These are phyloP conservation scores for Lepidopterella palustris DNA, from an alignment of 495 filamentous ascomycete genomes.

Conservation along the genomic window DNA sequence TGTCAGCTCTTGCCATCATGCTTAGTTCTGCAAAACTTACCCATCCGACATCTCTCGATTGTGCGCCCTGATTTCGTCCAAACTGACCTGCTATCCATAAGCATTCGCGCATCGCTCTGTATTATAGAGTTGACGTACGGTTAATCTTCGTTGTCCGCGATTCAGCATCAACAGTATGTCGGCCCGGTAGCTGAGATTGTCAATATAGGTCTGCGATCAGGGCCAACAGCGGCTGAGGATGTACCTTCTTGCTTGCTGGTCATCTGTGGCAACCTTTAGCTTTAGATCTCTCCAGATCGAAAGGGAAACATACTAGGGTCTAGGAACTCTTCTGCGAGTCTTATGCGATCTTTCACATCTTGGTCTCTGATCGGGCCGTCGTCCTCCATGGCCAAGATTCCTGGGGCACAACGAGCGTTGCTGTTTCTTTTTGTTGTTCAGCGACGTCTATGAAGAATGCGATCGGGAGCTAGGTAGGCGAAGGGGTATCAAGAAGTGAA, in stretches of 20 bases:
- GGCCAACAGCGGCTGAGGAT: not conserved
- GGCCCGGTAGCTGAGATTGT: conserved; percentile 22
- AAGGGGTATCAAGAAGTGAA: no score
- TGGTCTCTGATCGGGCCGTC: conserved; percentile 15
- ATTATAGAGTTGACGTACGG: conserved; percentile 7
- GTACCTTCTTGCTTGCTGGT: conserved; percentile 22
- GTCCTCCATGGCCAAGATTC: not conserved
- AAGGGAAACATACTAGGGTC: conserved; percentile 21
- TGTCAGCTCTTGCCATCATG: not conserved
- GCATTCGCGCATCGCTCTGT: not conserved
- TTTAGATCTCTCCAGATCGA: not conserved
- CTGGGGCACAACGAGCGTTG: no score
- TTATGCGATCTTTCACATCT: conserved; percentile 11
- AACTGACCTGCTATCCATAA: conserved; percentile 58
- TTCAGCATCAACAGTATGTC: conserved; percentile 30
- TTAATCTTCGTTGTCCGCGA: conserved; percentile 22
- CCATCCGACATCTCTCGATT: conserved; percentile 85
- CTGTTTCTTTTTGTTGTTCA: no score
- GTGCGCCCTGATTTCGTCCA: conserved; percentile 90
- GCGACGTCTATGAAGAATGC: no score
- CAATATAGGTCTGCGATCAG: conserved; percentile 3
- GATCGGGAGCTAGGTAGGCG: no score
- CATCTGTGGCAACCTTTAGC: conserved; percentile 13
- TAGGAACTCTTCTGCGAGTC: conserved; percentile 25
- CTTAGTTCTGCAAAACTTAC: conserved; percentile 31